Percentiles rank a stretch among this genome's conserved stretches.
Evolutionary conservation across 345 rosid species (phyloP).

Genomic region (Boechera stricta): DNA sequence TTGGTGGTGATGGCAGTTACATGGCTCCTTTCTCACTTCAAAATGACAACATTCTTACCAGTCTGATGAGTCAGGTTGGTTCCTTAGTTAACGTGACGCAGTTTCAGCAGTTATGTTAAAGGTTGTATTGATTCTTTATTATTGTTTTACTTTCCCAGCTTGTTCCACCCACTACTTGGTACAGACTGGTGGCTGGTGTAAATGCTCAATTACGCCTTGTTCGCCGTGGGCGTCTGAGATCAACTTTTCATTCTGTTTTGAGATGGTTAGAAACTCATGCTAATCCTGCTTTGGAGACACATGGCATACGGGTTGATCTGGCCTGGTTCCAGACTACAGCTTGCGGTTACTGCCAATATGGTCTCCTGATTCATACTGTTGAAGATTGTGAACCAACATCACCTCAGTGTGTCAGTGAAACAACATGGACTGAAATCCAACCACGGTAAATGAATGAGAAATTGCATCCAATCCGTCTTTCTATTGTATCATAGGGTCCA

Average conservation of each 20-base stretch:
- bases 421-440: constrained; percentile 49
- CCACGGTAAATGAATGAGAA: constrained; percentile 57
- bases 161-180: constrained; percentile 90
- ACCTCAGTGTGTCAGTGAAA: constrained; percentile 48
- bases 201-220: constrained; percentile 95
- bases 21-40: constrained; percentile 96
- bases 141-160: constrained; percentile 54
- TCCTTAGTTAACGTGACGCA: constrained; percentile 22
- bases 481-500: not conserved
- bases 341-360: constrained; percentile 87
- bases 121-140: constrained; percentile 35
- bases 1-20: constrained; percentile 99
- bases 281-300: constrained; percentile 74
- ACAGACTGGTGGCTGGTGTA: constrained; percentile 94
- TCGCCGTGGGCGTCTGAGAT: constrained; percentile 74
- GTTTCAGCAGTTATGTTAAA: constrained; percentile 26
- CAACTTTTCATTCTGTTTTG: constrained; percentile 70
- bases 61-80: constrained; percentile 90
- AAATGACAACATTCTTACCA: constrained; percentile 88
- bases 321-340: constrained; percentile 93
- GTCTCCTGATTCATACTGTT: constrained; percentile 72
- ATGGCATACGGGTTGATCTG: constrained; percentile 74
- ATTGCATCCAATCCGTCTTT: constrained; percentile 21
- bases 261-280: constrained; percentile 95
- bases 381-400: constrained; percentile 56